Evolutionary conservation across 192 early-diverging fungal genomes (phyloP).

Genomic region (Coemansia guatemalensis): DNA sequence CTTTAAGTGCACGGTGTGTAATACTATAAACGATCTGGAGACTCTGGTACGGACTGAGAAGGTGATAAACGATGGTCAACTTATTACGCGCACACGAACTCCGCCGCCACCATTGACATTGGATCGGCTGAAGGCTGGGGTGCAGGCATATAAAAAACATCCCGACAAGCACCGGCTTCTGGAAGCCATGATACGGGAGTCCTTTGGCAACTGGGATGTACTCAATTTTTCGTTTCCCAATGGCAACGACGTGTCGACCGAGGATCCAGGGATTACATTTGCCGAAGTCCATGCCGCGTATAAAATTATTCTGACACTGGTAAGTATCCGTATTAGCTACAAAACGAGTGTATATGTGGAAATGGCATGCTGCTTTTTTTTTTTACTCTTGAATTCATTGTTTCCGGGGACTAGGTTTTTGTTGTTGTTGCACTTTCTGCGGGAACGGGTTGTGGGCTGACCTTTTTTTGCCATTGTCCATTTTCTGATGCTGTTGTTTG

Average conservation of each 20-base stretch:
- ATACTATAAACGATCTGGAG: conserved; percentile 74
- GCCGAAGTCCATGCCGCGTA: conserved; percentile 66
- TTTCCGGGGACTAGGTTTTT: no score
- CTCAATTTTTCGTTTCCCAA: conserved; percentile 66
- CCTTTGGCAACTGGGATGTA: conserved; percentile 61
- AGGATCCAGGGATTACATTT: conserved; percentile 61
- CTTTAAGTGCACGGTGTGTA: conserved; percentile 91
- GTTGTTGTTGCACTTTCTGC: no score
- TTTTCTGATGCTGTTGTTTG: not conserved
- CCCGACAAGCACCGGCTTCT: conserved; percentile 43
- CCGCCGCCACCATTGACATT: conserved; percentile 50
- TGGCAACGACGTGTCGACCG: conserved; percentile 44
- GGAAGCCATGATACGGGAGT: conserved; percentile 53
- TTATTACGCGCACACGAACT: conserved; percentile 5
- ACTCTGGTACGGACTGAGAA: conserved; percentile 26
- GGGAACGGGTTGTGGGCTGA: not conserved
- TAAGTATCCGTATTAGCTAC: not conserved
- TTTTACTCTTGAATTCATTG: not conserved
- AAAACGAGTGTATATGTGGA: not conserved
- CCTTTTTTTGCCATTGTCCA: not conserved
- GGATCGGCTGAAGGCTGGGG: conserved; percentile 41
- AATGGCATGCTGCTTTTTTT: not conserved
- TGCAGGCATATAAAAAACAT: conserved; percentile 33
- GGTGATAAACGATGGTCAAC: conserved; percentile 13
- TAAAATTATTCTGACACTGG: conserved; percentile 58